Evolutionary conservation across 2,329 filamentous ascomycete genomes (phyloP), one percentile per base, ranked within the genome.

Genomic region (Ascocoryne sarcoides): DNA sequence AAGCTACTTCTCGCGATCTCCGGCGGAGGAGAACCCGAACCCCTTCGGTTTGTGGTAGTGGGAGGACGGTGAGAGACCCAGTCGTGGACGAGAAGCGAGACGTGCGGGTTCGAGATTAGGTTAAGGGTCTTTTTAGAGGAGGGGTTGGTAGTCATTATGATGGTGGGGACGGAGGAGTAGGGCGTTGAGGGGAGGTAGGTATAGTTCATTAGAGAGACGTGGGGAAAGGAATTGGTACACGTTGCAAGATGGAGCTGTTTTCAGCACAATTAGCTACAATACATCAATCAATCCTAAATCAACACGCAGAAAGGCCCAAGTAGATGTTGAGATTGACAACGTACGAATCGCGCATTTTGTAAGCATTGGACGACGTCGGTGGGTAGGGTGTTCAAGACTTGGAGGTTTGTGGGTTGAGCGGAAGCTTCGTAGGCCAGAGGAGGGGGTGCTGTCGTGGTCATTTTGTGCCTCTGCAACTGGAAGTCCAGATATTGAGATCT

Each of bases 171-270:
- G 37, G 72, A 59, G 29, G 76, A 73, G 62, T 79, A 82, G 29
- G 79, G 80, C 12, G 84, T 85, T 4, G 73, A 79, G 29, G 88
- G 83, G 16, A 98, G 82, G 66, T 95, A 96, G 58, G 92, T 96
- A 69, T 96, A 96, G 70, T 94, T 95, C 92, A 98, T 98, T 50
- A 98, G 78, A 28, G 88, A 93, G 51, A 96, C 86, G 62, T 96
- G 87, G 8, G 92, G 92, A 48, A 79, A 71, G 57, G 92, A 83
- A 52, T 83, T 73, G 53, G 79, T 79, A 62, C 84, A 93, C 42
- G 92, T 98, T 54, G 92, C 89, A 39, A 98, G 82, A 64, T 98
- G 92, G 52, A 98, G 86, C 88, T 95, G 40, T 15, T n/a, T 18
- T 20, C 14, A 16, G 32, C 49, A 40, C 30, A 10, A 37, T 29